Evolutionary conservation across 73 alveolate species (phyloP), one percentile per base, ranked within the genome.

Genomic region (Symbiodinium natans): DNA sequence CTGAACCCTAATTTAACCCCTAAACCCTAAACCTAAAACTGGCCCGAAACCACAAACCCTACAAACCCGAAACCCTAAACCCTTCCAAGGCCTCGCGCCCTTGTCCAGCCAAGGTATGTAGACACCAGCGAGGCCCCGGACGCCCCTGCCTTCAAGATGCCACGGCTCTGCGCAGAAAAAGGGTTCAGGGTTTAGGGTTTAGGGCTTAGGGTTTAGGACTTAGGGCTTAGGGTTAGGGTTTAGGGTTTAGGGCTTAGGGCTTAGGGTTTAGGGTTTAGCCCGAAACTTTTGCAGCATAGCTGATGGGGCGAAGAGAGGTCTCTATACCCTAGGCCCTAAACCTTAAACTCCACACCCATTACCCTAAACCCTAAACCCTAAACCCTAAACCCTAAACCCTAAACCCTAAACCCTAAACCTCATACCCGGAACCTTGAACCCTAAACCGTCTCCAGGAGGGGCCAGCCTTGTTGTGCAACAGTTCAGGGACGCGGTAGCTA

Each of bases 101-200:
- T 46, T 46, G 59, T 46, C 33, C 42, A 33, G 21, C 36, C 42
- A 25, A 73, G 86, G 86, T 77, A 77, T 19, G 86, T 77, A 8
- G 86, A 77, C 33, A 23, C 41, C 33, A 10, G 52, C 11, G 86
- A 77, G 52, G 86, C 86, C 6, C 86, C 86, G 19, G 86, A 77
- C 13, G 86, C 86, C 5, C 86, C 86, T 7, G 86, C 86, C 86
- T 77, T 77, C 52, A 36, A 36, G 52, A 77, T 77, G 54, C 75
- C 75, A 2, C 75, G 6, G 6, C 3, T 4, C 2, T 56, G 29
- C 31, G 15, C 31, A 3, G 15, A 15, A 15, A 13, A 56, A 19
- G 74, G 74, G 5, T 21, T 56, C 5, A n/a, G 74, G 74, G 74
- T 56, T 56, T 56, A 56, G 74, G 74, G 33, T 9, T 56, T 56